Conservation (phyloP, 164 flowering plant species). For the Chimonanthus praecox region DNA sequence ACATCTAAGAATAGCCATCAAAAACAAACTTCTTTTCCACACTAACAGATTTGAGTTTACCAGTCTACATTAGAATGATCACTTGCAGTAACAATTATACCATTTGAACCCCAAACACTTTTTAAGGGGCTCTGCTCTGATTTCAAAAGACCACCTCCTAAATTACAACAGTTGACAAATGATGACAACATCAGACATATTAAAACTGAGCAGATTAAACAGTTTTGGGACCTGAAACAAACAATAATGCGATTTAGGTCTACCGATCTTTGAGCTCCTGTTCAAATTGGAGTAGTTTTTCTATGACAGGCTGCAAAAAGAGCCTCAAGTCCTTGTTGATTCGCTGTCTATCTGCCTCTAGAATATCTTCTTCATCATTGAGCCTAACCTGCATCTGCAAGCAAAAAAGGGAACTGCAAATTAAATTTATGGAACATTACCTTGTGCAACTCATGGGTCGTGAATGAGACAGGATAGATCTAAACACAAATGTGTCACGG, state of each 20-base stretch:
- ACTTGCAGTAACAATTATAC: neutral
- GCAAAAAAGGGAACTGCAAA: neutral
- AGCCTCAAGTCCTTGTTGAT: slow-evolving; percentile 52
- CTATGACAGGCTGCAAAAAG: slow-evolving; percentile 73
- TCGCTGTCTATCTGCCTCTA: slow-evolving; percentile 37
- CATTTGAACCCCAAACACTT: neutral
- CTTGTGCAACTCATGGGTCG: neutral
- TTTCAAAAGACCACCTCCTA: neutral
- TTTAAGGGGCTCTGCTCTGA: neutral
- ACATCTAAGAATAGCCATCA: no score
- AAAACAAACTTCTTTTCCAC: no score
- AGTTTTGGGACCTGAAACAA: neutral
- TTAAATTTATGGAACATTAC: neutral
- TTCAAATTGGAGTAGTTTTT: slow-evolving; percentile 68
- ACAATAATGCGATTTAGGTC: slow-evolving; percentile 3
- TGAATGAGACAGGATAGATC: neutral
- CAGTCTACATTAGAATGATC: neutral
- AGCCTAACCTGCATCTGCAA: slow-evolving; percentile 61
- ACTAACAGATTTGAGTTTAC: no score
- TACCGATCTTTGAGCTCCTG: slow-evolving; percentile 77
- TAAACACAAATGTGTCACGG: no score
- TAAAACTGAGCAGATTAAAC: neutral
- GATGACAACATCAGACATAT: neutral
- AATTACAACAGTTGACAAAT: neutral
- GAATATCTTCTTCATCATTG: slow-evolving; percentile 56